Evolutionary conservation across 1,139 yeast species (phyloP).

Genomic region (Protomyces arabidopsidicola): DNA sequence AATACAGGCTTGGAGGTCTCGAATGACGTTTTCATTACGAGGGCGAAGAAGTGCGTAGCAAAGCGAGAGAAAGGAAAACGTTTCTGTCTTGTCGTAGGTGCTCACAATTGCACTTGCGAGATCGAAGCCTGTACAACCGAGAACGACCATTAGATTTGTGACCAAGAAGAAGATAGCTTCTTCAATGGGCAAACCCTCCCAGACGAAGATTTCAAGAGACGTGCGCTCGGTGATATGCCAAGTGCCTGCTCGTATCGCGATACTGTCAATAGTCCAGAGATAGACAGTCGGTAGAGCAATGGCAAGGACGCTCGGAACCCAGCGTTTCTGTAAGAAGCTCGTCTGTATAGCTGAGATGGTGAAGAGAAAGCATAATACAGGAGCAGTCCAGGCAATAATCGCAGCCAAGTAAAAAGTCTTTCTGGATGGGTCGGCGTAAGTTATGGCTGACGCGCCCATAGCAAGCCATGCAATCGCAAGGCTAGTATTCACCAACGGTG

Average conservation of each 20-base stretch:
- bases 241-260: constrained; percentile 26
- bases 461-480: neutral
- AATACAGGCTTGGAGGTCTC: constrained; percentile 13
- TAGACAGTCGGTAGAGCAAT: constrained; percentile 15
- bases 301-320: neutral
- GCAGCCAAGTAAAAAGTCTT: constrained; percentile 22
- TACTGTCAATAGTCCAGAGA: constrained; percentile 22
- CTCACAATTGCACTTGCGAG: constrained; percentile 17
- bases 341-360: constrained; percentile 9
- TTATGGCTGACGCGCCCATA: neutral
- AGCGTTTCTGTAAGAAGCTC: constrained; percentile 2
- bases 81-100: constrained; percentile 1
- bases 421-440: neutral
- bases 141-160: constrained; percentile 23
- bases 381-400: constrained; percentile 24
- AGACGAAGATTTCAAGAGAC: constrained; percentile 3
- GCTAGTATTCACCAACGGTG: neutral
- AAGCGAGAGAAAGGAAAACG: constrained; percentile 9
- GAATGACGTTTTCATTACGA: constrained; percentile 2
- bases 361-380: constrained; percentile 24
- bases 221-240: constrained; percentile 27
- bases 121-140: constrained; percentile 26
- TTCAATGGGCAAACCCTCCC: constrained; percentile 25
- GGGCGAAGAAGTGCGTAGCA: constrained; percentile 3
- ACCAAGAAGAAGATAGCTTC: constrained; percentile 25